A percentile compares a stretch with the other conserved stretches of the same genome.
phyloP scores from a whole-genome alignment of 495 filamentous ascomycete genomes.

The Filosporella fistucella region DNA sequence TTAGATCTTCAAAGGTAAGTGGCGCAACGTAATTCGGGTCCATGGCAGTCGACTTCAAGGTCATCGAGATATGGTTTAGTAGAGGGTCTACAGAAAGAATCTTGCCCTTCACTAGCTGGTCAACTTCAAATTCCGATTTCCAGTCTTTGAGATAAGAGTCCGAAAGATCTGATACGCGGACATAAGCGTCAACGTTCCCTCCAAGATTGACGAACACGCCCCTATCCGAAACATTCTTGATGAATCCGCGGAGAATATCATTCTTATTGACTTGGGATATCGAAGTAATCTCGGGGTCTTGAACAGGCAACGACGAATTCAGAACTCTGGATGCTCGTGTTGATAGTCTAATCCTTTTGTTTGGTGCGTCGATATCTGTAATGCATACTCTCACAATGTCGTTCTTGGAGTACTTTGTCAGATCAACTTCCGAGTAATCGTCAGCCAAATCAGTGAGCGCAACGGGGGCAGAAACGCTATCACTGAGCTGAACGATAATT shows the following conservation, averaged over 20 bases:
- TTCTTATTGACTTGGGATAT: slow-evolving; percentile 67
- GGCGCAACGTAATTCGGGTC: slow-evolving; percentile 73
- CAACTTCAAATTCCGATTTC: slow-evolving; percentile 81
- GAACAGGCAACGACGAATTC: slow-evolving; percentile 77
- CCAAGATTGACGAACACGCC: slow-evolving; percentile 82
- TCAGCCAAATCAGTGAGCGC: slow-evolving; percentile 76
- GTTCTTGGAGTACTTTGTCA: slow-evolving; percentile 64
- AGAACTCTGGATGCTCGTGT: slow-evolving; percentile 82
- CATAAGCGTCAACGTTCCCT: slow-evolving; percentile 72
- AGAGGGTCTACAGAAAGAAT: slow-evolving; percentile 61
- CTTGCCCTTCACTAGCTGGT: slow-evolving; percentile 85
- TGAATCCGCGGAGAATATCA: slow-evolving; percentile 81
- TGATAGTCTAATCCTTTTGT: slow-evolving; percentile 79
- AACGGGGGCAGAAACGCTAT: slow-evolving; percentile 67
- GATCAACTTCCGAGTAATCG: slow-evolving; percentile 73
- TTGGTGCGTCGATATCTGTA: slow-evolving; percentile 70
- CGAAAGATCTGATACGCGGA: slow-evolving; percentile 81
- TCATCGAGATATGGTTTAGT: slow-evolving; percentile 75
- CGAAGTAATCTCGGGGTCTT: slow-evolving; percentile 72
- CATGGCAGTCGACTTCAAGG: slow-evolving; percentile 75
- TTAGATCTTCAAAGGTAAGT: slow-evolving; percentile 64
- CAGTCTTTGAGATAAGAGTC: slow-evolving; percentile 92
- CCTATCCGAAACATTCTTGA: slow-evolving; percentile 80
- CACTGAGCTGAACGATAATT: slow-evolving; percentile 79
- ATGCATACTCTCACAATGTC: slow-evolving; percentile 83